Base-by-base conservation (phyloP, 1,284 basidiomycete genomes). In the Malassezia cuniculi region DNA sequence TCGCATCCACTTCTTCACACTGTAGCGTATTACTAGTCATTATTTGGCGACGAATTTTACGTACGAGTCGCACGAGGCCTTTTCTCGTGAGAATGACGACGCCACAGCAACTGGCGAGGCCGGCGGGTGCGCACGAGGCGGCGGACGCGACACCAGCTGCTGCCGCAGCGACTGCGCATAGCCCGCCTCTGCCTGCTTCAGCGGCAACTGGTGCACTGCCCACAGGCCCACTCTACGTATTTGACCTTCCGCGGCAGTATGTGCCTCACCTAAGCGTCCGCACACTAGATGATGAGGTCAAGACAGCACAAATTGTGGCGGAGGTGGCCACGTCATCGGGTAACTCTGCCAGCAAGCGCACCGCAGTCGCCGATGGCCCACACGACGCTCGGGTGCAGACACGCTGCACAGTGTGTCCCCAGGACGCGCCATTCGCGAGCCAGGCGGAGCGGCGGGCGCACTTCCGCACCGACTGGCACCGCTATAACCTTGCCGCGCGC, bases 391-490 rank as follows among this genome's bases (percentile, higher is more conserved):
- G 29, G 18, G 45, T 52, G 1, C 54, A 54, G 4, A 44, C 56
- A 5, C n/a, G n/a, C n/a, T 65, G 61, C 34, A 48, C 52, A 1
- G 39, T 62, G 3, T 65, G 61, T 25, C 60, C 60, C 3, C 41
- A 35, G 7, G 50, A 78, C 2, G 73, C 75, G 2, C 60, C 70
- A 0, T 94, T 95, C 49, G 57, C 72, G 9, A 78, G 80, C 38
- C 76, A 90, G 3, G 77, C 82, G 20, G 81, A 83, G 38, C 86
- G 94, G 61, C 75, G 89, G 31, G 68, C 72, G 1, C 90, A 97
- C 69, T 94, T 85, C 67, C 79, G 81, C 57, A 85, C 84, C 19
- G 89, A 95, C 68, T 95, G 90, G 90, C 90, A 97, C 74, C 76
- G 87, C 37, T 95, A 93, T 71, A 97, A 97, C 63, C 82, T 89